Conservation (phyloP, 805 yeast genomes). For the Wickerhamiella sorbophila region DNA sequence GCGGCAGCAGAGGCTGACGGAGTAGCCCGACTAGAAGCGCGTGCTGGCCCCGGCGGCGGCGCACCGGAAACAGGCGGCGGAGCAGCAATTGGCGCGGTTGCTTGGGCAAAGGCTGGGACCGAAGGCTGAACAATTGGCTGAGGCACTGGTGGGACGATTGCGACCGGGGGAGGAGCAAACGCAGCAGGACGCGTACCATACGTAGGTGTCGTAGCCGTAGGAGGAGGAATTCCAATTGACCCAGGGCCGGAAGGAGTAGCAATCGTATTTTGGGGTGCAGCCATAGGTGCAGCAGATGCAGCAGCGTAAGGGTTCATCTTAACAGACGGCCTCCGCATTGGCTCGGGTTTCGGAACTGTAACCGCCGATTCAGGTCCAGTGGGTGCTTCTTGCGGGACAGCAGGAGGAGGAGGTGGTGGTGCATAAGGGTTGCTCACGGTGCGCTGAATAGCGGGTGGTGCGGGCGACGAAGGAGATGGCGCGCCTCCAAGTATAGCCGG, state of each 20-base stretch:
- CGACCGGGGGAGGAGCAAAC: background rate
- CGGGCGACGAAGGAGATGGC: conserved; percentile 19
- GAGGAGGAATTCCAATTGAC: background rate
- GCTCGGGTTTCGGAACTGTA: conserved; percentile 27
- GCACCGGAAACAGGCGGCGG: conserved; percentile 13
- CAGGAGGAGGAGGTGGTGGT: conserved; percentile 9
- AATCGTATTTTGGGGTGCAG: background rate
- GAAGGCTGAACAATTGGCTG: conserved; percentile 12
- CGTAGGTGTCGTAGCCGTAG: conserved; percentile 8
- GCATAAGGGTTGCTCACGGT: conserved; percentile 14
- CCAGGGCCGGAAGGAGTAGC: no score
- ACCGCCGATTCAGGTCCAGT: conserved; percentile 38
- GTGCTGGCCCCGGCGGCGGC: conserved; percentile 18
- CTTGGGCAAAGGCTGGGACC: conserved; percentile 11
- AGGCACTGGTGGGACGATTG: conserved; percentile 2
- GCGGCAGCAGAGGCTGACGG: conserved; percentile 20
- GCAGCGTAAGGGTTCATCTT: conserved; percentile 27
- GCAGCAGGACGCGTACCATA: background rate
- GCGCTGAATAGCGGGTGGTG: background rate
- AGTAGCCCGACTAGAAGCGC: conserved; percentile 20
- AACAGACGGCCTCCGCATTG: conserved; percentile 14
- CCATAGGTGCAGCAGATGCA: conserved; percentile 15
- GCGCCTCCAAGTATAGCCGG: conserved; percentile 2
- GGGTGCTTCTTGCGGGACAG: conserved; percentile 16
- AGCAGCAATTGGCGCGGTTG: conserved; percentile 16